These are phyloP conservation scores for Hypholoma fasciculare DNA, from an alignment of 768 basidiomycete genomes.

Conservation along the genomic window DNA sequence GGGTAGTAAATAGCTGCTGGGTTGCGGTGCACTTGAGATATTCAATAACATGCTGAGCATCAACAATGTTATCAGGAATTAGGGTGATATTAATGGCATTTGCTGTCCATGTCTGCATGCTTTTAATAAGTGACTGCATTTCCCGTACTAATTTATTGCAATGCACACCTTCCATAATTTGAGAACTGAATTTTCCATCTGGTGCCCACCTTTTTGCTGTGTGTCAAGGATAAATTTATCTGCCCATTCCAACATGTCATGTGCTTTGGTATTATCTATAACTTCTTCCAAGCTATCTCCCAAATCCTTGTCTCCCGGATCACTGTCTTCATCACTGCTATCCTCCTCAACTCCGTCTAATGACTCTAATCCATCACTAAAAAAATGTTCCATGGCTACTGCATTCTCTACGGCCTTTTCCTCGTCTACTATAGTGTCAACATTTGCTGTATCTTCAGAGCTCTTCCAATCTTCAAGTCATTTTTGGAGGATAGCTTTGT, in stretches of 20 bases:
- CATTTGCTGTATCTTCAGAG: too few species aligned
- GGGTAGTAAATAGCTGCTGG: not conserved
- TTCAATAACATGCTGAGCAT: slow-evolving; percentile 9
- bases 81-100: not conserved
- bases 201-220: slow-evolving; percentile 8
- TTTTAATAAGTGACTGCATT: not conserved
- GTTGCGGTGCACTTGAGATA: slow-evolving; percentile 14
- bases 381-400: not conserved
- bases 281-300: not conserved
- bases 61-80: slow-evolving; percentile 9
- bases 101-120: not conserved
- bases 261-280: slow-evolving; percentile 1
- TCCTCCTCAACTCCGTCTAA: not conserved
- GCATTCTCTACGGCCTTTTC: not conserved
- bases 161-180: slow-evolving; percentile 8
- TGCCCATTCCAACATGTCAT: slow-evolving; percentile 2
- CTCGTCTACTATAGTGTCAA: not conserved
- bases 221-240: slow-evolving; percentile 13
- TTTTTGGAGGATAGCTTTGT: not conserved
- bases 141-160: not conserved
- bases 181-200: slow-evolving; percentile 11
- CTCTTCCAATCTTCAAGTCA: not conserved
- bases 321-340: not conserved
- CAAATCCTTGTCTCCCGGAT: not conserved
- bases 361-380: not conserved